These are phyloP conservation scores for Galeopsis tetrahit DNA, from an alignment of 257 asterid genomes.

Conservation along the genomic window DNA sequence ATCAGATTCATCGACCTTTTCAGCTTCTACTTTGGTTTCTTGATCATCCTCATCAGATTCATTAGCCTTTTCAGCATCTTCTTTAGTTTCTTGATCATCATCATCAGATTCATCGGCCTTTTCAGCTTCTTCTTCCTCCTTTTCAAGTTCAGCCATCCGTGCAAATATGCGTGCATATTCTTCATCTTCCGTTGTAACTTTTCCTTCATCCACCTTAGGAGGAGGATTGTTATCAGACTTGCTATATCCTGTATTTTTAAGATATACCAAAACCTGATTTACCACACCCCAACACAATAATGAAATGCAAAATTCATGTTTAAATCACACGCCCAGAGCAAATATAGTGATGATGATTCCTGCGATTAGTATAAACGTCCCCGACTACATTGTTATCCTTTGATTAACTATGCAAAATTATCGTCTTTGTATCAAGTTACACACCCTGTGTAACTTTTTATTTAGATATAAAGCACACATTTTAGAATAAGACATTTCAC, in stretches of 20 bases:
- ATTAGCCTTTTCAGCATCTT: conserved; percentile 52
- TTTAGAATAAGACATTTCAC: neutral
- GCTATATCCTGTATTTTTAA: conserved; percentile 38
- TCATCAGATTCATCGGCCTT: conserved; percentile 41
- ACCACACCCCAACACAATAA: conserved; percentile 27
- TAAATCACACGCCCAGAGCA: conserved; percentile 18
- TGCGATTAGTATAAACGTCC: neutral
- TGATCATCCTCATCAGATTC: conserved; percentile 35
- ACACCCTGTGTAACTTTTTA: neutral
- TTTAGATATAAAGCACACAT: conserved; percentile 14
- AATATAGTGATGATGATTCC: conserved; percentile 11
- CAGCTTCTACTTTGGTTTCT: conserved; percentile 62
- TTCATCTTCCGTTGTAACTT: conserved; percentile 56
- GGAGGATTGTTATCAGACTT: conserved; percentile 36
- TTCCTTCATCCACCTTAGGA: conserved; percentile 37
- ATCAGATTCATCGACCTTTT: conserved; percentile 41
- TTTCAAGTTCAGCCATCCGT: conserved; percentile 75
- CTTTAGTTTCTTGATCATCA: conserved; percentile 54
- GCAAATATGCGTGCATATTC: conserved; percentile 61
- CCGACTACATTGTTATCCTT: conserved; percentile 16
- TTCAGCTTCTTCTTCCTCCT: conserved; percentile 87
- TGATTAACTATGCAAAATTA: neutral
- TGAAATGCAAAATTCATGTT: conserved; percentile 15
- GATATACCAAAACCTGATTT: neutral
- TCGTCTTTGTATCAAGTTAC: conserved; percentile 1